Evolutionary conservation across 2,329 filamentous ascomycete genomes (phyloP), one percentile per base, ranked within the genome.

Genomic region (Dothideomycetes sp.): DNA sequence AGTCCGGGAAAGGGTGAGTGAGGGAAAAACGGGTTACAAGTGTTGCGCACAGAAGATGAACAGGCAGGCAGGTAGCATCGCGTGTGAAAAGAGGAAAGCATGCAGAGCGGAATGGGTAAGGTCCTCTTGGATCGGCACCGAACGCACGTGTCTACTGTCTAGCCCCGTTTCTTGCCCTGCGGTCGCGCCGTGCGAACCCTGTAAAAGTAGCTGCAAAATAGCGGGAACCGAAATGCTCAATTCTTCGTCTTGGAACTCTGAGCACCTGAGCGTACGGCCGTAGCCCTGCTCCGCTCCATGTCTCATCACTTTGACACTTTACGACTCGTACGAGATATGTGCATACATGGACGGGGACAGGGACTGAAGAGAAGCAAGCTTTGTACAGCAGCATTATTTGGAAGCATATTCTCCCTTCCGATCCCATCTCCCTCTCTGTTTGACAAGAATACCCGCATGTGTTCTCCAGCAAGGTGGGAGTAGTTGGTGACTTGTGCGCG

Each of bases 81-180:
- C 37, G 29, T n/a, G n/a, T 27, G 37, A 33, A 33, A 40, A 33
- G 29, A 40, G 37, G 29, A 40, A 40, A 40, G 24, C 12, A 40
- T 40, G 37, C 29, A 40, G 37, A 40, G 30, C 37, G 37, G 37
- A 40, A 40, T 40, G 37, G 37, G n/a, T n/a, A n/a, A n/a, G n/a
- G n/a, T n/a, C 33, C 37, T 33, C 27, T 39, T 12, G 29, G 37
- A 40, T 40, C 37, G 37, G 29, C 29, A 40, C 24, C 37, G 29
- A 32, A n/a, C n/a, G 36, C 36, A 39, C 36, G 36, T 39, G 36
- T 27, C 23, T 31, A 5, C 5, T 9, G 22, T 33, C 37, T 40
- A 40, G 37, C 37, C 28, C 28, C 18, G 13, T 23, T 27, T n/a
- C n/a, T n/a, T 31, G 36, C 36, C 37, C 37, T 40, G 37, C 37